Evolutionary conservation across 2,329 filamentous ascomycete species (phyloP).

Genomic region (Uncinocarpus reesii): DNA sequence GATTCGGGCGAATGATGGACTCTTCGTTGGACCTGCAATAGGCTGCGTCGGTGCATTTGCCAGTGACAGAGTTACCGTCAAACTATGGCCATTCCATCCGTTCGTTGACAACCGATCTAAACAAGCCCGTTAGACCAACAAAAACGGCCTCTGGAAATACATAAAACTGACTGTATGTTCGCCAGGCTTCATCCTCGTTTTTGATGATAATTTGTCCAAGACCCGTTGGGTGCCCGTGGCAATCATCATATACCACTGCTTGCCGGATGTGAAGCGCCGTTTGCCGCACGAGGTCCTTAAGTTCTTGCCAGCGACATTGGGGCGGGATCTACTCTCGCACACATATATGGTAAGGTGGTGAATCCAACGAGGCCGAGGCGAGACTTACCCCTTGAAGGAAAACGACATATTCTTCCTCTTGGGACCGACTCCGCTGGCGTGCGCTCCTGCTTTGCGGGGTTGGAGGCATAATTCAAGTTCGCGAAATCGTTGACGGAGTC

Average conservation of each 20-base stretch:
- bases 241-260: conserved; percentile 37
- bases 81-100: conserved; percentile 36
- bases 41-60: conserved; percentile 34
- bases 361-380: neutral
- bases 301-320: conserved; percentile 38
- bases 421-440: conserved; percentile 25
- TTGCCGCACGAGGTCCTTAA: conserved; percentile 38
- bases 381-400: conserved; percentile 35
- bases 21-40: conserved; percentile 35
- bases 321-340: conserved; percentile 29
- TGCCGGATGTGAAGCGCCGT: conserved; percentile 37
- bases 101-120: conserved; percentile 34
- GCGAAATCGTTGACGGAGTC: neutral
- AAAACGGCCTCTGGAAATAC: neutral
- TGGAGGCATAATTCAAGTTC: conserved; percentile 23
- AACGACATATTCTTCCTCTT: conserved; percentile 37
- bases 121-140: neutral
- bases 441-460: conserved; percentile 26
- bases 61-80: conserved; percentile 34
- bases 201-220: conserved; percentile 38
- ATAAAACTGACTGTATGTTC: conserved; percentile 30
- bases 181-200: conserved; percentile 37
- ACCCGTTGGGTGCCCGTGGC: conserved; percentile 34
- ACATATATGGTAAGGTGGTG: neutral
- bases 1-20: conserved; percentile 24